Evolutionary conservation across 257 asterid genomes (phyloP).

Genomic region (Nicotiana undulata): DNA sequence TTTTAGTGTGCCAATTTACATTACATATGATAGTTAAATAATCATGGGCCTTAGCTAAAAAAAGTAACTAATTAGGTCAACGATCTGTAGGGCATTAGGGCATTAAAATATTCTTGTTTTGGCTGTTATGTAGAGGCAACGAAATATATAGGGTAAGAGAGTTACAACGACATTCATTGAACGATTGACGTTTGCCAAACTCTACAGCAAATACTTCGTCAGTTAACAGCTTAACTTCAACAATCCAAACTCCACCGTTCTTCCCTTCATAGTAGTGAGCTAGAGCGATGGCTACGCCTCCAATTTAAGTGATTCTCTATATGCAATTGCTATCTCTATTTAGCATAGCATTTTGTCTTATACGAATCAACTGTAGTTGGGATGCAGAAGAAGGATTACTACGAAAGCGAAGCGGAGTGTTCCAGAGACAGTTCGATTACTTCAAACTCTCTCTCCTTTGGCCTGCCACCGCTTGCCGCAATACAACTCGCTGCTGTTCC

Average conservation of each 20-base stretch:
- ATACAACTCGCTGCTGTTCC: conserved; percentile 51
- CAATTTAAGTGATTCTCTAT: conserved; percentile 14
- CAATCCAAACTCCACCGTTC: not conserved
- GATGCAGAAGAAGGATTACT: conserved; percentile 16
- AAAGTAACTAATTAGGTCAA: no score
- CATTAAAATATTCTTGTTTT: no score
- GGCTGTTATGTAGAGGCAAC: no score
- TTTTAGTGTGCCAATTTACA: no score
- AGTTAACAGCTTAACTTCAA: not conserved
- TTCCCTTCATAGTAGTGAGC: not conserved
- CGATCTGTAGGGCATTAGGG: no score
- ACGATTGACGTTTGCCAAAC: no score
- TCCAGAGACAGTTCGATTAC: conserved; percentile 73
- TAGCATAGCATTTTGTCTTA: conserved; percentile 25
- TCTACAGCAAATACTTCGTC: not conserved
- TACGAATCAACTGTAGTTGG: conserved; percentile 26
- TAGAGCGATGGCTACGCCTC: conserved; percentile 39
- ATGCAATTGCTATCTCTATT: conserved; percentile 22
- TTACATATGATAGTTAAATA: no score
- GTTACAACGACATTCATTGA: no score
- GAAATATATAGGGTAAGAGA: no score
- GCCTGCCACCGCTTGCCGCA: conserved; percentile 73
- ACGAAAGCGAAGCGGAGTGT: not conserved
- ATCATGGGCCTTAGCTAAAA: no score
- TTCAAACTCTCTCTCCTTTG: conserved; percentile 72